Percentiles rank a stretch among this genome's conserved stretches.
Evolutionary conservation across 129 eudicot species (phyloP).

Genomic region (Escallonia rubra): DNA sequence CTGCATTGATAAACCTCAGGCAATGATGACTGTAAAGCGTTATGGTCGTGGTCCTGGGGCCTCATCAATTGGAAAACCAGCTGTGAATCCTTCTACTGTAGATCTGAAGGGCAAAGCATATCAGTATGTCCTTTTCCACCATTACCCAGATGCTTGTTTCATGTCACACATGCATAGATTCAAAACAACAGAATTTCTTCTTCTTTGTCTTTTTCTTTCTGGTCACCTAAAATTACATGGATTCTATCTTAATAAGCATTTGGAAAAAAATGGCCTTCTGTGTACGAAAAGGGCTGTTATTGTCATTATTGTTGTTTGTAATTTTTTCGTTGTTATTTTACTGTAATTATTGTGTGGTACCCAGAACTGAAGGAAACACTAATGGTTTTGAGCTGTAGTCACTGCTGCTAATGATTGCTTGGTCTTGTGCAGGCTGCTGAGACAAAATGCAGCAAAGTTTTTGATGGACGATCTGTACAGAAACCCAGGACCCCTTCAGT

Average conservation of each 20-base stretch:
- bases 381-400: neutral
- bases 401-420: slow-evolving; percentile 2
- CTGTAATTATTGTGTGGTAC: neutral
- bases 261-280: too few relatives aligned
- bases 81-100: slow-evolving; percentile 76
- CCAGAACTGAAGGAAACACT: neutral
- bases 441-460: slow-evolving; percentile 71
- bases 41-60: slow-evolving; percentile 84
- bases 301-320: neutral
- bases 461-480: slow-evolving; percentile 84
- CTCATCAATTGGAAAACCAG: slow-evolving; percentile 69
- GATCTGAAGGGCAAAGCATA: slow-evolving; percentile 91
- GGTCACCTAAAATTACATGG: too few relatives aligned
- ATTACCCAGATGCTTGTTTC: neutral
- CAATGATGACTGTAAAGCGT: slow-evolving; percentile 92
- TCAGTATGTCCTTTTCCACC: slow-evolving; percentile 44
- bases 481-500: slow-evolving; percentile 98
- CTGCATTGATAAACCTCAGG: slow-evolving; percentile 30
- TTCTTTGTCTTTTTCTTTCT: too few relatives aligned
- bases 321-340: too few relatives aligned
- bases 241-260: too few relatives aligned
- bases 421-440: slow-evolving; percentile 55
- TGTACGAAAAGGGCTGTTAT: too few relatives aligned
- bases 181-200: too few relatives aligned
- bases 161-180: neutral